phyloP scores from a whole-genome alignment of 495 filamentous ascomycete genomes.

The Daldinia childiae region DNA sequence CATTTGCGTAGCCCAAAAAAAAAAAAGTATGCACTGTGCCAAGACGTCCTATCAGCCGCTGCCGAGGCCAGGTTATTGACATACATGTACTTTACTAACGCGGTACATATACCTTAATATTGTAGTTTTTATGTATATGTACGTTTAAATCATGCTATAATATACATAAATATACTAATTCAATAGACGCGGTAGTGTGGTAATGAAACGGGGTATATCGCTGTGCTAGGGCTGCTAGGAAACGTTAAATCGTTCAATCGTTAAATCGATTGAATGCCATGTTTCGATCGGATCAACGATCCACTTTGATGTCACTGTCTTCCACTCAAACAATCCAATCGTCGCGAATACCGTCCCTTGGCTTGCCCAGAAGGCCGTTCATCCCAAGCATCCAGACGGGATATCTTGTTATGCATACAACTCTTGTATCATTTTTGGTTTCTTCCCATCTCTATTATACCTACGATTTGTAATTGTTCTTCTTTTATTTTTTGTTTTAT shows the following conservation, averaged over 20 bases:
- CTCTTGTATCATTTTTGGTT: constrained; percentile 7
- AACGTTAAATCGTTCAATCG: constrained; percentile 29
- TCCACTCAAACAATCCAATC: constrained; percentile 24
- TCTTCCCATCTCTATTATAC: not conserved
- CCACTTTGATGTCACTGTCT: constrained; percentile 38
- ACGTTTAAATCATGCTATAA: not conserved
- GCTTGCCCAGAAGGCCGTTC: not conserved
- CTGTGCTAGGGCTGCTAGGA: constrained; percentile 14
- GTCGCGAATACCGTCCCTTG: not conserved
- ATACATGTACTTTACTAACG: not conserved
- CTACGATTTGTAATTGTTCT: not conserved
- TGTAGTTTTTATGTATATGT: constrained; percentile 8
- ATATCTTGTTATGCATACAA: constrained; percentile 11
- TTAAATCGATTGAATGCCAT: constrained; percentile 29
- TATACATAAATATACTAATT: constrained; percentile 22
- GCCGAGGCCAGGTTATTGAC: constrained; percentile 15
- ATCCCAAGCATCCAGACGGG: constrained; percentile 1
- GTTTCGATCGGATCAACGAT: constrained; percentile 30
- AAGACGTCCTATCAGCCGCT: constrained; percentile 24
- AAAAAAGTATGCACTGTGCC: constrained; percentile 20
- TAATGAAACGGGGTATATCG: constrained; percentile 21
- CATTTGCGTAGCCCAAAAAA: not conserved
- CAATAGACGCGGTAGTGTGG: constrained; percentile 20
- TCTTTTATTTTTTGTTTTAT: constrained; percentile 12
- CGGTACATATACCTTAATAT: not conserved